phyloP scores from a whole-genome alignment of 495 filamentous ascomycete species.

The Penicillium antarcticum region DNA sequence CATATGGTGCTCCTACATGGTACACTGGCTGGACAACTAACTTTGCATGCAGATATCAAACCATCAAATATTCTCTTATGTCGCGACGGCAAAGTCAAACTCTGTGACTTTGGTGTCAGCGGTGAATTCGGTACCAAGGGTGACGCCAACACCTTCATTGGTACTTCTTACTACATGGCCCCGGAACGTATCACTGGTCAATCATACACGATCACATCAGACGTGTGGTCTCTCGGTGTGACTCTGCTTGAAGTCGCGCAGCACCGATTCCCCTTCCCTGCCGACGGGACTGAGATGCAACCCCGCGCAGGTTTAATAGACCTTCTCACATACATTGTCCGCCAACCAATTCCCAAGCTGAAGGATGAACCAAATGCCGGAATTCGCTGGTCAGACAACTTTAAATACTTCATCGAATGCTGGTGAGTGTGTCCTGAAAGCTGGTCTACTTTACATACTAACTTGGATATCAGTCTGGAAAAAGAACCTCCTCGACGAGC shows the following conservation, averaged over 20 bases:
- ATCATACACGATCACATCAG: slow-evolving; percentile 95
- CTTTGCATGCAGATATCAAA: slow-evolving; percentile 70
- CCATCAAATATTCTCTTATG: slow-evolving; percentile 95
- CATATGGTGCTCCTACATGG: not conserved
- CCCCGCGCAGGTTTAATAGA: slow-evolving; percentile 88
- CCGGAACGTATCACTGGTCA: slow-evolving; percentile 96
- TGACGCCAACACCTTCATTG: slow-evolving; percentile 98
- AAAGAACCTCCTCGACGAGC: slow-evolving; percentile 86
- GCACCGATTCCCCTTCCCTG: slow-evolving; percentile 96
- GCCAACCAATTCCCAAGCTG: slow-evolving; percentile 90
- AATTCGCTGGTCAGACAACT: slow-evolving; percentile 91
- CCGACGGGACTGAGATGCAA: slow-evolving; percentile 89
- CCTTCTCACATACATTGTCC: slow-evolving; percentile 92
- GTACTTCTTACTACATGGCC: slow-evolving; percentile 99
- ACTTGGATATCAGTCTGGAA: slow-evolving; percentile 63
- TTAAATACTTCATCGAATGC: slow-evolving; percentile 99
- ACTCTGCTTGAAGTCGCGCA: slow-evolving; percentile 96
- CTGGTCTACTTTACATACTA: not conserved
- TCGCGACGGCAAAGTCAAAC: slow-evolving; percentile 88
- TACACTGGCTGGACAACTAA: slow-evolving; percentile 1
- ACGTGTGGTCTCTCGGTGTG: slow-evolving; percentile 96
- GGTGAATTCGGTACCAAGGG: slow-evolving; percentile 98
- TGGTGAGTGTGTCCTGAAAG: slow-evolving; percentile 64
- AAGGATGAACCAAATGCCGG: slow-evolving; percentile 82
- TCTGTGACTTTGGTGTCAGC: slow-evolving; percentile 97